These are phyloP conservation scores for Crinitomyces ghanaensis DNA, from an alignment of 805 yeast genomes.

Conservation along the genomic window DNA sequence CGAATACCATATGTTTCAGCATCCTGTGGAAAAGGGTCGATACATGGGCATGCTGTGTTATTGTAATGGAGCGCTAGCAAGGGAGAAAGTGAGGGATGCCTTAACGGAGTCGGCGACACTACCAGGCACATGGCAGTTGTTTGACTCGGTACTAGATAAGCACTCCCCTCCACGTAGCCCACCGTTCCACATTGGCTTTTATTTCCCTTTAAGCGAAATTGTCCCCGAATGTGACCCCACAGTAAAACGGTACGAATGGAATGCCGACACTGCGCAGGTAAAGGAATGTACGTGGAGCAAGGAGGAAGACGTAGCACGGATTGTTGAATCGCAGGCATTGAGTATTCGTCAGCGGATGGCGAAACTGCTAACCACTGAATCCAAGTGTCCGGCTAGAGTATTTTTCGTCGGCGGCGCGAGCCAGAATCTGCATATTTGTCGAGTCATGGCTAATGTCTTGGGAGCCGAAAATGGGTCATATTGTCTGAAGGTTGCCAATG, in stretches of 20 bases:
- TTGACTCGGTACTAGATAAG: constrained; percentile 10
- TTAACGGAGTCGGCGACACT: too few relatives aligned
- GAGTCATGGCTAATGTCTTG: constrained; percentile 56
- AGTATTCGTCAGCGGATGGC: constrained; percentile 73
- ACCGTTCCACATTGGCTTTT: constrained; percentile 44
- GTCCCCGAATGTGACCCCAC: constrained; percentile 64
- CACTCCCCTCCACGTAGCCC: constrained; percentile 23
- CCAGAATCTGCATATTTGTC: constrained; percentile 54
- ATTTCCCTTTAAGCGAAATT: constrained; percentile 84
- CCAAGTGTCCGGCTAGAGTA: constrained; percentile 49
- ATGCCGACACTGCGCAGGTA: neutral
- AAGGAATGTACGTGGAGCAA: constrained; percentile 10
- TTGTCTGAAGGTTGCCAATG: constrained; percentile 68
- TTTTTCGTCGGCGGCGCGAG: constrained; percentile 87
- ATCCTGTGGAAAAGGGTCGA: constrained; percentile 69
- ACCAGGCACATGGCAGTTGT: too few relatives aligned
- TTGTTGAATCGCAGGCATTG: constrained; percentile 78
- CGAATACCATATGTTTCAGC: constrained; percentile 74
- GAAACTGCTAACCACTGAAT: constrained; percentile 47
- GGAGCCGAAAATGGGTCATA: constrained; percentile 57
- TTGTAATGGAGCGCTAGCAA: constrained; percentile 80
- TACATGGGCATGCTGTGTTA: constrained; percentile 96
- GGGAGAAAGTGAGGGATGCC: constrained; percentile 62
- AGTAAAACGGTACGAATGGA: constrained; percentile 9
- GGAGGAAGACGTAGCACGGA: constrained; percentile 59